Base-by-base conservation (phyloP, 2,329 filamentous ascomycete species). In the Byssothecium circinans region DNA sequence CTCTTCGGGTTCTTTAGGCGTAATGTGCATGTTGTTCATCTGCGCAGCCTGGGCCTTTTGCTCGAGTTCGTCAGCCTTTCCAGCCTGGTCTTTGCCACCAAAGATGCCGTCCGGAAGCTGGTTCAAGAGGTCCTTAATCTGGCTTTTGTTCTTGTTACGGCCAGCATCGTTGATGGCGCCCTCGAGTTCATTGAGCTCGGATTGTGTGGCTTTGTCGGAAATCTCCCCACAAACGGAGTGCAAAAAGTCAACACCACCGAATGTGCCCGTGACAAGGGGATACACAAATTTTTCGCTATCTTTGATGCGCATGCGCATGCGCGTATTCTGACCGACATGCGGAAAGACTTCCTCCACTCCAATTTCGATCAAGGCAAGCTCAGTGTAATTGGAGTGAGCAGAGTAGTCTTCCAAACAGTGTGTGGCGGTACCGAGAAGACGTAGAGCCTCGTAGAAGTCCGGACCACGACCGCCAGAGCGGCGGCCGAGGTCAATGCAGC, bases 231-330 rank as follows among this genome's bases (percentile, higher is more conserved):
- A 88, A 23, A 95, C 91, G 1, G 88, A 94, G 75, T 95, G 90
- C 51, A 96, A 76, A 74, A 96, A 96, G 65, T 96, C 92, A 12
- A 96, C 91, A 54, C 91, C 91, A 52, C 91, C 91, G 71, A 96
- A 96, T 6, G 91, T 96, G 50, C 92, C 91, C 1, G 91, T 96
- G 36, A 95, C 81, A 52, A 92, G 76, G 6, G 91, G 91, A 61
- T 88, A 96, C 51, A 96, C 88, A 4, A 79, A 65, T 27, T 78
- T 67, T 18, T 79, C 78, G 47, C 82, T 86, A 36, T 88, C 90
- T 27, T 80, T 76, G 22, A 96, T 78, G 37, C 82, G 76, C 22
- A 96, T 78, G 37, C 82, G 76, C 22, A 96, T 76, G 63, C 77
- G 75, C n/a, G 90, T 90, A 60, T 82, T 75, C 48, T 84, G 80